These are phyloP conservation scores for Alternaria consortialis DNA, from an alignment of 2,329 filamentous ascomycete genomes.

Conservation along the genomic window DNA sequence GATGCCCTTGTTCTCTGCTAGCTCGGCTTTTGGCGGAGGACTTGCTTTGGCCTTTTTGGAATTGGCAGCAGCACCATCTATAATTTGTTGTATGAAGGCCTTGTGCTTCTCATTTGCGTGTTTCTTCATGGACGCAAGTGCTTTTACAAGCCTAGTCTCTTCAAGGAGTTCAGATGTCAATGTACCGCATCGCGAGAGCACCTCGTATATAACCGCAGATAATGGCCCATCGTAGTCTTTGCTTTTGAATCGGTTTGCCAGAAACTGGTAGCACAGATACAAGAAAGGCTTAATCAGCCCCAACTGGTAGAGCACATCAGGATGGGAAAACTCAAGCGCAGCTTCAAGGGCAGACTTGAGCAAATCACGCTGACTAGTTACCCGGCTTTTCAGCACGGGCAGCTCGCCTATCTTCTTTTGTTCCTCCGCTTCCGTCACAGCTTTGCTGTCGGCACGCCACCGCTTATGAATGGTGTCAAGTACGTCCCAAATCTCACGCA, in stretches of 20 bases:
- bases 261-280: conserved; percentile 59
- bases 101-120: conserved; percentile 72
- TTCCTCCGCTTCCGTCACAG: conserved; percentile 66
- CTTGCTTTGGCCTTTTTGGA: conserved; percentile 50
- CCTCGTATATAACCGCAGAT: conserved; percentile 54
- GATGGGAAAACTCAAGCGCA: conserved; percentile 58
- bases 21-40: conserved; percentile 36
- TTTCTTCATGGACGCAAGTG: conserved; percentile 69
- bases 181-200: conserved; percentile 70
- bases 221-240: conserved; percentile 57
- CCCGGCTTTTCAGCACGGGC: conserved; percentile 64
- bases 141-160: conserved; percentile 71
- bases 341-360: conserved; percentile 62
- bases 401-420: conserved; percentile 64
- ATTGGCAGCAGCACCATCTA: conserved; percentile 55
- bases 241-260: conserved; percentile 58
- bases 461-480: conserved; percentile 67
- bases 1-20: conserved; percentile 38
- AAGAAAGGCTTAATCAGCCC: conserved; percentile 53
- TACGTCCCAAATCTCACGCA: conserved; percentile 67
- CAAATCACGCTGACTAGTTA: conserved; percentile 65
- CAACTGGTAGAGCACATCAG: conserved; percentile 55
- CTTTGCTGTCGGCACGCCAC: conserved; percentile 67
- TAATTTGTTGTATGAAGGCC: conserved; percentile 67
- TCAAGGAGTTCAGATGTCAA: conserved; percentile 67